Evolutionary conservation across 352 stramenopile genomes (phyloP).

Genomic region (Phytophthora cactorum): DNA sequence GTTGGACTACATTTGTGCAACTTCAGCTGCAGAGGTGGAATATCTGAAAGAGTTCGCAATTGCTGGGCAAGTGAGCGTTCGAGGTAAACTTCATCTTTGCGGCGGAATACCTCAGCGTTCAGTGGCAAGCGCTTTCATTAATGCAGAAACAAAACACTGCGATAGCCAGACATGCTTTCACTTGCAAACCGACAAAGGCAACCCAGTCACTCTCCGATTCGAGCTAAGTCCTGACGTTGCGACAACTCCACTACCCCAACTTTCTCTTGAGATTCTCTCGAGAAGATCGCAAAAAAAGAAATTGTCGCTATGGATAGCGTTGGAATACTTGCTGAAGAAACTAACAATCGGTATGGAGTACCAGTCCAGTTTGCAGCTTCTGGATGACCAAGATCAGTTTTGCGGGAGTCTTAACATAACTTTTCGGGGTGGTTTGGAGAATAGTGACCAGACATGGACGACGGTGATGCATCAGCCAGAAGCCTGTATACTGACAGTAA

Average conservation of each 20-base stretch:
- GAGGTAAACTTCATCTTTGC: conserved; percentile 11
- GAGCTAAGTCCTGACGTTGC: conserved; percentile 33
- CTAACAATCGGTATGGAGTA: conserved; percentile 15
- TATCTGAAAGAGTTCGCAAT: conserved; percentile 4
- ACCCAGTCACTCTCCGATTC: conserved; percentile 16
- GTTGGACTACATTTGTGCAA: conserved; percentile 18
- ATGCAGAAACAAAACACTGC: conserved; percentile 19
- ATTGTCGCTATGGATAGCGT: conserved; percentile 15
- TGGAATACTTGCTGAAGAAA: conserved; percentile 17
- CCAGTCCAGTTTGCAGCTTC: conserved; percentile 7
- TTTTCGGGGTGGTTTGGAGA: conserved; percentile 20
- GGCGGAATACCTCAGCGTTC: conserved; percentile 13
- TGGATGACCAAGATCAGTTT: conserved; percentile 19
- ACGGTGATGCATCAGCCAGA: conserved; percentile 10
- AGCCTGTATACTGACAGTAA: conserved; percentile 14
- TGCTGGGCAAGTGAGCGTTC: conserved; percentile 5
- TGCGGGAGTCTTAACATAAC: conserved; percentile 13
- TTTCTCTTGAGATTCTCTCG: conserved; percentile 25
- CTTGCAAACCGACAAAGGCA: conserved; percentile 7
- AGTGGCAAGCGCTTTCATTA: conserved; percentile 2
- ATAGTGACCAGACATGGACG: conserved; percentile 1
- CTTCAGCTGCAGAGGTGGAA: background rate
- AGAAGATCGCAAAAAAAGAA: conserved; percentile 15
- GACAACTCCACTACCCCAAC: conserved; percentile 12
- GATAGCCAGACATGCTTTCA: conserved; percentile 13